Evolutionary conservation across 179 eudicot genomes (phyloP), one percentile per base, ranked within the genome.

Genomic region (Heliamphora pulchella): DNA sequence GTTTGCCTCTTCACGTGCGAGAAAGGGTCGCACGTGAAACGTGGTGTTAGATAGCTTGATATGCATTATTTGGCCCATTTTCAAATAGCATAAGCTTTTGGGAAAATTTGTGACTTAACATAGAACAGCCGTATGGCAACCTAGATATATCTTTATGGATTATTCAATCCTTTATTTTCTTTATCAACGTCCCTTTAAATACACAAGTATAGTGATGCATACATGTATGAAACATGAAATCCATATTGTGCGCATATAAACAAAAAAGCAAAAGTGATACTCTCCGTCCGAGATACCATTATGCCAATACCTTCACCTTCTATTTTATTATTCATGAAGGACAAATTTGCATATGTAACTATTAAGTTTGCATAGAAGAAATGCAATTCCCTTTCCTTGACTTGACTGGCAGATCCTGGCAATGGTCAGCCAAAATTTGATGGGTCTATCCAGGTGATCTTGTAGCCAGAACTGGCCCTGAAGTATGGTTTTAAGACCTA

Each of bases 281-380:
- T 64, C 11, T 64, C 43, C 68, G 15, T 6, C 68, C 20, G 39
- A 64, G 18, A 22, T 64, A 31, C 4, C 39, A 64, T 18, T 18
- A 31, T 31, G 68, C 8, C 10, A 6, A 64, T 11, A 22, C 10
- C 71, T 66, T 22, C 14, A 66, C 14, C 71, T 2, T 41, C 47
- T 66, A 68, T 68, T 68, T 68, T 41, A 68, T 68, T 44, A 39
- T 68, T 41, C n/a, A 68, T 43, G 72, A 13, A 68, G 47, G 13
- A 7, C 18, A 14, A 13, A 68, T 14, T 6, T 0, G 8, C 8
- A 41, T 15, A 75, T 57, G 7, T 7, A 54, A 58, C 4, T 39
- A 55, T 6, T 14, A 39, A 15, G 51, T 43, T 75, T 57, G 5
- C 31, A 58, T 3, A 73, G 66, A 41, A 41, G 58, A 39, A 8